Base-by-base conservation (phyloP, 305 asterid species). In the Caryopteris hybrid region DNA sequence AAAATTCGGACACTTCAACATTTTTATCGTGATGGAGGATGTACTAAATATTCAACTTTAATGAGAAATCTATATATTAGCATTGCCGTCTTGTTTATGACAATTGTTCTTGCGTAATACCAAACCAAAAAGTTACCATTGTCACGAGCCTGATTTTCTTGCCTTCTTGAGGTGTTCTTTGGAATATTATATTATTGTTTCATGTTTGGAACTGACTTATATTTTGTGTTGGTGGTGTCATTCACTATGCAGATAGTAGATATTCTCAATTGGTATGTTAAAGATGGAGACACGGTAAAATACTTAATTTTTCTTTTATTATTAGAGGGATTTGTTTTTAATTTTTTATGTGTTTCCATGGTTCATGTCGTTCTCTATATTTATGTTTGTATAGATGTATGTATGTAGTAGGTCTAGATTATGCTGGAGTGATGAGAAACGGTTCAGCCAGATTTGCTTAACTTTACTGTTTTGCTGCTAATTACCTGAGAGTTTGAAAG, bases 201-300 rank as follows among this genome's bases (percentile, higher is more conserved):
- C 27, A 3, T 27, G 11, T 45, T 47, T 27, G 68, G 41, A 53
- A 61, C 61, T 71, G 48, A 45, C 61, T 18, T 57, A 36, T 34
- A 68, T 52, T 52, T 43, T 53, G 25, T 69, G 54, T 66, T 80
- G 78, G 72, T 56, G 69, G 47, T 68, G 48, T 54, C 53, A 45
- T 79, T 73, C 66, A 5, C 36, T 52, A 12, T 77, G 86, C 98
- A 94, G 99, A 82, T 91, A 67, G 93, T 78, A 54, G 86, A 89
- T 78, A 77, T 81, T 82, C 95, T 94, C 63, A 88, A 82, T 62
- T 91, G 88, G 81, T 91, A 94, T 81, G 74, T 84, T 66, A 75
- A 79, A 84, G 96, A 91, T 34, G 94, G 86, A 59, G 98, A 94
- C 84, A 89, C 66, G 96, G 99, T 94, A 85, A 79, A 48, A 55